Evolutionary conservation across 129 eudicot genomes (phyloP), one percentile per base, ranked within the genome.

Genomic region (Ambrosia trifida): DNA sequence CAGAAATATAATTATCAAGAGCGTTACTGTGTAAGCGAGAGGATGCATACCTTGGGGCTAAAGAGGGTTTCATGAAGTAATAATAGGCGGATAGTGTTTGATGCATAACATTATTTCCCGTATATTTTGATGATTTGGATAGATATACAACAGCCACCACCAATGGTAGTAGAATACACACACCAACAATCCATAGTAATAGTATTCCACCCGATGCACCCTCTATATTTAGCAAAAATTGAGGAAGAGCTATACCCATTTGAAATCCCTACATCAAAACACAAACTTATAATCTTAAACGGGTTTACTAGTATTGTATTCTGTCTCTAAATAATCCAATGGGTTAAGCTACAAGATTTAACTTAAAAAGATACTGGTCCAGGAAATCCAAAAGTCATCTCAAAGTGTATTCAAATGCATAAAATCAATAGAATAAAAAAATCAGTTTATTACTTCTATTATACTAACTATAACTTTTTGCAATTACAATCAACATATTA

Each of bases 221-320:
- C 36, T 85, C 96, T 64, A 83, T 81, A 62, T 89, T 87, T 4
- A 93, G 91, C 80, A 93, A 79, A 78, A 93, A 93, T 64, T 85
- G 79, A 35, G 98, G 98, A 72, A 93, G 92, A 68, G 98, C 98
- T 72, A 93, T 89, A 76, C 98, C 98, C 88, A 93, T 93, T 93
- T 89, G 95, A 84, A 93, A 87, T 9, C 98, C 98, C 98, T 93
- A 81, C 68, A 85, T 63, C 51, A 18, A 76, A 24, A 66, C 57
- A 78, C 38, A 65, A 70, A 14, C 43, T 20, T 28, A 49, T 24
- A 44, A 43, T 4, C 77, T 2, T 10, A 62, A 60, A 60, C n/a
- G 47, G 13, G 67, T n/a, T 62, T 14, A 33, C 10, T 36, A 35
- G 28, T 35, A 2, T 62, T n/a, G n/a, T 36, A 36, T 33, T 7